phyloP scores from a whole-genome alignment of 1,284 basidiomycete genomes.

The Anthracocystis setariae region DNA sequence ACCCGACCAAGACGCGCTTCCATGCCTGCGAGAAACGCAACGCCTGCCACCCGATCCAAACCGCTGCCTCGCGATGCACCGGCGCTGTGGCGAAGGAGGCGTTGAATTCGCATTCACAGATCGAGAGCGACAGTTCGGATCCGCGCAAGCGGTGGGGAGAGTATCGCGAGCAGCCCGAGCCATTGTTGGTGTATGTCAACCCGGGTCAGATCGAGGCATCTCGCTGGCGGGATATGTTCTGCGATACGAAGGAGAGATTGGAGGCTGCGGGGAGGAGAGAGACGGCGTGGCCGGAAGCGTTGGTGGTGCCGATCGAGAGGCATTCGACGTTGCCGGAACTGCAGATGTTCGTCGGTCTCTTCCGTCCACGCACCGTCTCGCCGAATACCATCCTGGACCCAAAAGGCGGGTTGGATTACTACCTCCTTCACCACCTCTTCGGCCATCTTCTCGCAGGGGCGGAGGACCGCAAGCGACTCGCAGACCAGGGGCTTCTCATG shows the following conservation, averaged over 20 bases:
- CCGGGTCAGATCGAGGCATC: slow-evolving; percentile 67
- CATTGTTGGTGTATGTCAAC: slow-evolving; percentile 44
- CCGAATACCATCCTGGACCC: slow-evolving; percentile 47
- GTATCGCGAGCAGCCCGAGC: slow-evolving; percentile 21
- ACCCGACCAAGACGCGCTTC: slow-evolving; percentile 77
- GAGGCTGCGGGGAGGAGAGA: slow-evolving; percentile 33
- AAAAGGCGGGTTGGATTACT: slow-evolving; percentile 44
- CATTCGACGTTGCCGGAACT: slow-evolving; percentile 88
- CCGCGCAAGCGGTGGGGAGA: slow-evolving; percentile 27
- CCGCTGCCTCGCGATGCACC: slow-evolving; percentile 24
- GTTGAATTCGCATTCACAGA: slow-evolving; percentile 22
- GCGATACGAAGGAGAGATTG: slow-evolving; percentile 71
- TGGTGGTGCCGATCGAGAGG: slow-evolving; percentile 75
- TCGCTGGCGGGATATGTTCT: slow-evolving; percentile 75
- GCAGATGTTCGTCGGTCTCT: slow-evolving; percentile 79
- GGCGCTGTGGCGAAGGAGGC: slow-evolving; percentile 17
- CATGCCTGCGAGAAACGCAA: slow-evolving; percentile 88
- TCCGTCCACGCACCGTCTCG: slow-evolving; percentile 68
- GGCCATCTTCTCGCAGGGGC: slow-evolving; percentile 31
- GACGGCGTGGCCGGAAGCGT: slow-evolving; percentile 40
- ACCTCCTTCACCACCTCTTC: slow-evolving; percentile 44
- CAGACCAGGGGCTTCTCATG: slow-evolving; percentile 31
- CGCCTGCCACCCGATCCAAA: slow-evolving; percentile 71
- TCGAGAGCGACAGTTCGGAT: slow-evolving; percentile 29
- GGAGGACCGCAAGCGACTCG: slow-evolving; percentile 23